Conservation (phyloP, 495 filamentous ascomycete genomes). For the Penicillium bovifimosum region DNA sequence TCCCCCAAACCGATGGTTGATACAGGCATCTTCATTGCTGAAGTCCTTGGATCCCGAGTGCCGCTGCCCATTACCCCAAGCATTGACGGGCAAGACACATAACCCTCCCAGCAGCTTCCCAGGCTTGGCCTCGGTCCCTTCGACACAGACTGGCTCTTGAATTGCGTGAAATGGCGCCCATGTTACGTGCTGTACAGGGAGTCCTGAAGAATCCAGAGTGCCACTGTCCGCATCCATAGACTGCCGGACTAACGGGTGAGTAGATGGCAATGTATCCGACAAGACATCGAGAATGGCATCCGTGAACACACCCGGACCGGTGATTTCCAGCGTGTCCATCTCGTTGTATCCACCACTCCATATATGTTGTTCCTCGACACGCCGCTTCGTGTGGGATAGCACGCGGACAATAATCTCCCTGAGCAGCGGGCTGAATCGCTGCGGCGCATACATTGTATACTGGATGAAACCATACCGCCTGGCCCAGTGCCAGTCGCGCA, state of each 20-base stretch:
- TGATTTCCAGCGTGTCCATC: conserved; percentile 30
- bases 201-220: conserved; percentile 2
- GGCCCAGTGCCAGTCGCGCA: conserved; percentile 40
- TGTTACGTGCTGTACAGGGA: conserved; percentile 27
- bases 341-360: conserved; percentile 24
- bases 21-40: conserved; percentile 29
- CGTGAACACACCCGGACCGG: conserved; percentile 39
- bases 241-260: conserved; percentile 23
- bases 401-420: conserved; percentile 34
- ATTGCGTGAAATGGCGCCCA: conserved; percentile 41
- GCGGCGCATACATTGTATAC: conserved; percentile 37
- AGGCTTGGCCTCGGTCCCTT: conserved; percentile 17
- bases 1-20: conserved; percentile 38
- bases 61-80: conserved; percentile 42
- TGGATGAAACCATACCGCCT: conserved; percentile 37
- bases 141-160: conserved; percentile 28
- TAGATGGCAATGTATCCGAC: conserved; percentile 27
- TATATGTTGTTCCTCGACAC: conserved; percentile 12
- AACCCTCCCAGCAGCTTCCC: conserved; percentile 31
- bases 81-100: conserved; percentile 38
- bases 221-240: conserved; percentile 27
- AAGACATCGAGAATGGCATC: conserved; percentile 37
- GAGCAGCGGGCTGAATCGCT: conserved; percentile 36
- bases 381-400: conserved; percentile 32
- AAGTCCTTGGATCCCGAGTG: conserved; percentile 36